Evolutionary conservation across 169 alveolate species (phyloP), one percentile per base, ranked within the genome.

Genomic region (Plasmodium malariae): DNA sequence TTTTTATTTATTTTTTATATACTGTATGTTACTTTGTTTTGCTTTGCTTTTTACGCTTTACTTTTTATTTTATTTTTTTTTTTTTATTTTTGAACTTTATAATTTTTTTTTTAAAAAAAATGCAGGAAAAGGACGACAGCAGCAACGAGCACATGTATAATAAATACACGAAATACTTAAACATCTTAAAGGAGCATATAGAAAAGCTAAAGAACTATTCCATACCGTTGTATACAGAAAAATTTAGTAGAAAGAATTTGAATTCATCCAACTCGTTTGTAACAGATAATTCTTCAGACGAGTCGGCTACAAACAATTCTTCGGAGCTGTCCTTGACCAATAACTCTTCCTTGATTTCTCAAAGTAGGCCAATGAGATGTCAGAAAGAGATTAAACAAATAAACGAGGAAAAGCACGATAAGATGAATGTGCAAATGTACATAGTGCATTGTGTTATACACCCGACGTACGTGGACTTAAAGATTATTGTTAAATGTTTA

Each of bases 191-290:
- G 32, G 88, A 76, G 55, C 74, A 76, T 49, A 76, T 67, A 32
- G 88, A 76, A 26, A 76, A 76, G 19, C 63, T 76, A 26, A 76
- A 76, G 36, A 76, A 76, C 40, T 76, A 76, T 54, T 76, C 62
- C 36, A 76, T 76, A 2, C 88, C 88, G 9, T 54, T 76, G 14
- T 76, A 76, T 54, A 76, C 88, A 34, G 88, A 76, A 34, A 76
- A 76, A 51, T 76, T 76, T 14, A 60, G 48, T 32, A 43, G 45
- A 21, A 65, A 40, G 19, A 49, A 28, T 14, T 19, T 67, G n/a
- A 76, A 62, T 21, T 51, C 71, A 0, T 19, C 63, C 6, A 62
- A 62, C 19, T 76, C 76, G 17, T 48, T 43, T 54, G 55, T 51
- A 7, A 3, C 43, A 30, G 88, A 76, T 19, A n/a, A 30, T 30